phyloP scores from a whole-genome alignment of 306 rosid genomes.

The Calophaca sinica region DNA sequence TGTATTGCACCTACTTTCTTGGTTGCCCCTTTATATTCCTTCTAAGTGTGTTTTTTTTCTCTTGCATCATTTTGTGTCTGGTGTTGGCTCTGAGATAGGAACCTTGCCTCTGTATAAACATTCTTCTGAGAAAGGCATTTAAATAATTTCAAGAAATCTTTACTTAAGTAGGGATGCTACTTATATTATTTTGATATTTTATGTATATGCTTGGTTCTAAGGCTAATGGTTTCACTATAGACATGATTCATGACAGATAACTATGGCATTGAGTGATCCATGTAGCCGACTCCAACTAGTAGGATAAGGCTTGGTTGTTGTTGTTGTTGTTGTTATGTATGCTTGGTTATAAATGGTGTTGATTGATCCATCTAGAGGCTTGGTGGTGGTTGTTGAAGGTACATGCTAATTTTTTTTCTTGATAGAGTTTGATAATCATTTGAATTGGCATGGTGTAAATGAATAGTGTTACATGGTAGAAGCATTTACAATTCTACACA shows the following conservation, averaged over 20 bases:
- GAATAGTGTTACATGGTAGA: not conserved
- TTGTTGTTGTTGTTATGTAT: too few relatives aligned
- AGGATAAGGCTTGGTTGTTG: too few relatives aligned
- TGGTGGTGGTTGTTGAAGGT: constrained; percentile 16
- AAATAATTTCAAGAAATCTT: not conserved
- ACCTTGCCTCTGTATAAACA: not conserved
- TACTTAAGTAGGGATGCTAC: constrained; percentile 9
- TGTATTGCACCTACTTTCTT: not conserved
- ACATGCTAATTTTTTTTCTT: too few relatives aligned
- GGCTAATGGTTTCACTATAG: too few relatives aligned
- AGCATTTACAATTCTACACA: constrained; percentile 17
- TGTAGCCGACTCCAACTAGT: too few relatives aligned
- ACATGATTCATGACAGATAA: too few relatives aligned
- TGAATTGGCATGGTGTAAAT: not conserved
- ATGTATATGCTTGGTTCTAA: not conserved
- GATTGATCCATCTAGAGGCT: not conserved
- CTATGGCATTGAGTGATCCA: too few relatives aligned
- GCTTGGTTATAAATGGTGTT: not conserved
- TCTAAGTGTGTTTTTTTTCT: not conserved
- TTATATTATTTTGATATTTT: not conserved
- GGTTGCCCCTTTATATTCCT: too few relatives aligned
- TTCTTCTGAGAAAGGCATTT: not conserved
- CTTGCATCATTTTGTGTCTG: not conserved
- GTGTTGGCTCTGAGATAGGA: not conserved
- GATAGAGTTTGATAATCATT: too few relatives aligned